Base-by-base conservation (phyloP, 352 stramenopile genomes). In the Pythium phragmiticola region DNA sequence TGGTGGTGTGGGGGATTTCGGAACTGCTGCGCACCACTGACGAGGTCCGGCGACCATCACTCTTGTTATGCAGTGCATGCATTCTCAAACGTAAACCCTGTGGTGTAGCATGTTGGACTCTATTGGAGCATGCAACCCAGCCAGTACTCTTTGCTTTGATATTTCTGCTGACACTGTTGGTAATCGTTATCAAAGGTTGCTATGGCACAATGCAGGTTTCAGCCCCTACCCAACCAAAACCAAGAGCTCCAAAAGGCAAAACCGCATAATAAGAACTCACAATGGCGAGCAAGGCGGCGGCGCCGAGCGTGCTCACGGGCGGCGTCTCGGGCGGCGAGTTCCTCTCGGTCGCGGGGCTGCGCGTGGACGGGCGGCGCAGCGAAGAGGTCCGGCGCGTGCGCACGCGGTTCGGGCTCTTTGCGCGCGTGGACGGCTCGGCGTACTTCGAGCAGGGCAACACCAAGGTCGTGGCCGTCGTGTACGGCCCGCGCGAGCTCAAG, bases 371-470 rank as follows among this genome's bases (percentile, higher is more conserved):
- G 0, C 84, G 89, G 8, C 87, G 89, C 43, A 87, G 81, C 17
- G 74, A 95, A 23, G 89, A 97, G 51, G 80, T 94, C 51, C 87
- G 89, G 7, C 84, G 88, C 63, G 74, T 97, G 36, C 82, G 87
- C 66, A 87, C 80, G 64, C 79, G 80, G 21, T 88, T 97, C 59
- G 89, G 89, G 1, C 78, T 95, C 41, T 93, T 96, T 67, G 78
- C 80, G 67, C 82, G 86, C 57, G 87, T 92, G 43, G 89, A 97
- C 66, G 89, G 89, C 13, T 97, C 89, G 9, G 76, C 83, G 21
- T 95, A 95, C 69, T 82, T 88, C 49, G 84, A 96, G 60, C 87
- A 96, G 74, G 89, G 89, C 47, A 92, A 95, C 72, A 96, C 88
- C 58, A 96, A 97, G 63, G 83, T 97, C 26, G 71, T 97, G 46